phyloP scores from a whole-genome alignment of 148 eudicot genomes.

The Cornus kousa region DNA sequence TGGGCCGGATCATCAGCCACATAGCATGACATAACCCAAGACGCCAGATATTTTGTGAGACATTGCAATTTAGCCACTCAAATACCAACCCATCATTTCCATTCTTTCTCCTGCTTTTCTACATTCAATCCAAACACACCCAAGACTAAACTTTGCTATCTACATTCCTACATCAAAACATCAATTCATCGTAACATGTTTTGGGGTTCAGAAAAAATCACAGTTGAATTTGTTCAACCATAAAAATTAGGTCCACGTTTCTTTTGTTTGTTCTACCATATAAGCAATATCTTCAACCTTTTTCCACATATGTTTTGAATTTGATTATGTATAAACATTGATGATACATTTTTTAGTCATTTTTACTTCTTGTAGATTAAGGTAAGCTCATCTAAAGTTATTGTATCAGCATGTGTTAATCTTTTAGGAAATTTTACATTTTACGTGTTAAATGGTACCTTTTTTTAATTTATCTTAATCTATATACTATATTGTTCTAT shows the following conservation, averaged over 20 bases:
- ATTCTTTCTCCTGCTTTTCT: neutral
- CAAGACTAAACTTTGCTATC: neutral
- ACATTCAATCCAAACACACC: neutral
- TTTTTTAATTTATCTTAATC: too few species aligned
- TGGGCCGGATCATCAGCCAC: neutral
- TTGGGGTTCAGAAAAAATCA: neutral
- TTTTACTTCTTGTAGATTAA: neutral
- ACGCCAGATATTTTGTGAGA: neutral
- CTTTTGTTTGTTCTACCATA: neutral
- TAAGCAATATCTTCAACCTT: neutral
- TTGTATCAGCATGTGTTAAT: neutral
- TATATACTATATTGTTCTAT: too few species aligned
- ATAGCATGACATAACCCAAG: too few species aligned
- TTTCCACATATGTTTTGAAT: neutral
- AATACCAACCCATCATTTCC: neutral
- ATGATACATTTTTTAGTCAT: neutral
- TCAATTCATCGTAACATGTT: neutral
- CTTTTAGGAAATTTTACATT: too few species aligned
- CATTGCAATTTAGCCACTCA: neutral
- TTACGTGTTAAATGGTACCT: too few species aligned
- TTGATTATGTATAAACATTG: neutral
- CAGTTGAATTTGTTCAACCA: neutral
- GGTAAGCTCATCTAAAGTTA: neutral
- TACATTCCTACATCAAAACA: neutral
- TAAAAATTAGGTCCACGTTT: neutral